Conservation (phyloP, 2,329 filamentous ascomycete species). For the Fusarium pseudocircinatum region DNA sequence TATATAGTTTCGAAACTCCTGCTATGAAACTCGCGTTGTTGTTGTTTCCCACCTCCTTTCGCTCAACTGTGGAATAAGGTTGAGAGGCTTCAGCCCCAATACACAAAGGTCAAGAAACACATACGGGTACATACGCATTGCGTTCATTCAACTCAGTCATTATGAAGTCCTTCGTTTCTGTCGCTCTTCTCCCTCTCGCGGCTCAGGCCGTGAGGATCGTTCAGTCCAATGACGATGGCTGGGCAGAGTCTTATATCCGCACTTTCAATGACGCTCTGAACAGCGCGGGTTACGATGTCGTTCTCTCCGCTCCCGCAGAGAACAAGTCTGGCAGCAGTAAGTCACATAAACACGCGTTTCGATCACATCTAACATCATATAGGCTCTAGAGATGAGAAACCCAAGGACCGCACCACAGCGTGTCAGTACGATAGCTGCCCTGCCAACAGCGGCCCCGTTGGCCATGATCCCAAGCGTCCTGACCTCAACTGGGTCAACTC, state of each 20-base stretch:
- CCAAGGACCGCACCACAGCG: slow-evolving; percentile 56
- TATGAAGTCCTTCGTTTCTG: slow-evolving; percentile 42
- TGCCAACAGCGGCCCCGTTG: slow-evolving; percentile 62
- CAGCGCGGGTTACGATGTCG: slow-evolving; percentile 65
- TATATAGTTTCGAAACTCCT: slow-evolving; percentile 24
- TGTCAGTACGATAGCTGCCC: slow-evolving; percentile 73
- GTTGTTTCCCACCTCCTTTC: background rate
- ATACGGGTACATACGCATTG: background rate
- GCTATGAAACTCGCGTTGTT: background rate
- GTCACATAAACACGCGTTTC: background rate
- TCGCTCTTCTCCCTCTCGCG: slow-evolving; percentile 41
- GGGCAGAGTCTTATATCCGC: slow-evolving; percentile 75
- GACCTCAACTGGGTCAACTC: slow-evolving; percentile 78
- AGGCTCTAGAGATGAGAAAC: slow-evolving; percentile 63
- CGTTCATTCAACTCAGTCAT: slow-evolving; percentile 22
- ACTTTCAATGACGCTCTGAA: slow-evolving; percentile 66
- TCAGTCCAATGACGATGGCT: slow-evolving; percentile 77
- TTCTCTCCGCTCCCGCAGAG: slow-evolving; percentile 73
- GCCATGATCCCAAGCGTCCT: slow-evolving; percentile 57
- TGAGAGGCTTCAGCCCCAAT: background rate
- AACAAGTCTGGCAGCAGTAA: slow-evolving; percentile 71
- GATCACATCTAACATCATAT: background rate
- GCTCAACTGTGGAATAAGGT: background rate
- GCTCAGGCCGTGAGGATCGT: slow-evolving; percentile 62
- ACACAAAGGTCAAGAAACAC: background rate